These are phyloP conservation scores for Chlorella vulgaris DNA, from an alignment of 139 green algal species.

Conservation along the genomic window DNA sequence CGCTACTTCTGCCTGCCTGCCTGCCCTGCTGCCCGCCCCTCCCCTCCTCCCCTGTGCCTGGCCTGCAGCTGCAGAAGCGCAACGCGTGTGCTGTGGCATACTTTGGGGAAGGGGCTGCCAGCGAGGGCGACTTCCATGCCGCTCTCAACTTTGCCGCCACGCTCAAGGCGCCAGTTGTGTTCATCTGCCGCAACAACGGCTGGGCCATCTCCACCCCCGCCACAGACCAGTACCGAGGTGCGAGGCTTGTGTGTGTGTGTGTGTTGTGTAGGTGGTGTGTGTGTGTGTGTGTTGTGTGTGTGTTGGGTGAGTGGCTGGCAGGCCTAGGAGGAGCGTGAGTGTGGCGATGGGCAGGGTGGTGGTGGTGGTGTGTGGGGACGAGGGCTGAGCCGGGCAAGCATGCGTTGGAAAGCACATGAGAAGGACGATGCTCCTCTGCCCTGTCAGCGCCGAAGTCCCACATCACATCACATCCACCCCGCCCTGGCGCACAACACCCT, in stretches of 20 bases:
- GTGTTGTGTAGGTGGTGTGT: not conserved
- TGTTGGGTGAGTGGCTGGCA: not conserved
- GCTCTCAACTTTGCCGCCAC: slow-evolving; percentile 93
- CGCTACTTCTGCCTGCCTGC: not conserved
- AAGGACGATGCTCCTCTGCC: no score
- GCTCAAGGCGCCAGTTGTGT: slow-evolving; percentile 80
- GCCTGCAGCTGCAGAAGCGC: slow-evolving; percentile 50
- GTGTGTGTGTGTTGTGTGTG: not conserved
- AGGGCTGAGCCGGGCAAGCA: no score
- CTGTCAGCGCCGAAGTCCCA: no score
- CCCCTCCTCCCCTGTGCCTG: no score
- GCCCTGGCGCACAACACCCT: not conserved
- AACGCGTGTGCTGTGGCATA: slow-evolving; percentile 60
- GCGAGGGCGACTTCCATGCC: slow-evolving; percentile 93
- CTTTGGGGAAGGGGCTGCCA: slow-evolving; percentile 89
- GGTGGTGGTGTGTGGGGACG: no score
- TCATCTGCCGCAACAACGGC: slow-evolving; percentile 98
- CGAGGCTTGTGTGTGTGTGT: not conserved
- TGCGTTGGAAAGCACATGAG: no score
- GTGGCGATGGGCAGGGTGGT: not conserved
- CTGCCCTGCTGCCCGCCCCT: not conserved
- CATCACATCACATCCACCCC: no score
- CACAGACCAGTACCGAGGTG: slow-evolving; percentile 87
- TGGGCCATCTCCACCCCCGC: slow-evolving; percentile 92
- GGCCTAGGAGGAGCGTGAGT: not conserved